Conservation (phyloP, 2,329 filamentous ascomycete species). For the Cordyceps pruinosa region DNA sequence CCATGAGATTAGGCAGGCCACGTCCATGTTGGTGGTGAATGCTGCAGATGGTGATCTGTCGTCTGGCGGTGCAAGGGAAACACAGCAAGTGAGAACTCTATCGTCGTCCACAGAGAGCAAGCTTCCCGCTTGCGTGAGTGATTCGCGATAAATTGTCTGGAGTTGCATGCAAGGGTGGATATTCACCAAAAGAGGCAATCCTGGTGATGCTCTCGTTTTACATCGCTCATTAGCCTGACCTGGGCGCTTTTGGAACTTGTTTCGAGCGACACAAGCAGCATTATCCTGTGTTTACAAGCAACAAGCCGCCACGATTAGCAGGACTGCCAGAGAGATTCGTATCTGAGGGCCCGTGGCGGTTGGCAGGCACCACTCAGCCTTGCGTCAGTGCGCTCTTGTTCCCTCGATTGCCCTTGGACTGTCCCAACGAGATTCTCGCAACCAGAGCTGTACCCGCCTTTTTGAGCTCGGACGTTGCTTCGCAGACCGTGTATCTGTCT, state of each 20-base stretch:
- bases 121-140: background rate
- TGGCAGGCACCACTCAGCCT: background rate
- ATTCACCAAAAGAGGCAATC: background rate
- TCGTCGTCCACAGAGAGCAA: background rate
- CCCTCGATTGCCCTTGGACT: background rate
- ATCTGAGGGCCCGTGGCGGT: background rate
- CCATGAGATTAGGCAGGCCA: background rate
- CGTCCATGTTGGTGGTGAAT: too few relatives aligned
- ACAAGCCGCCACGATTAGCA: background rate
- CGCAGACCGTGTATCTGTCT: background rate
- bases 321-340: background rate
- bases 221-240: background rate
- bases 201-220: background rate
- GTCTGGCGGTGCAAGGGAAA: background rate
- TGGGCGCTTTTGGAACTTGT: too few relatives aligned
- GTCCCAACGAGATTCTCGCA: background rate
- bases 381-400: constrained; percentile 6
- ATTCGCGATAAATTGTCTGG: background rate
- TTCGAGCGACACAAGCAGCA: background rate
- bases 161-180: background rate
- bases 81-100: background rate
- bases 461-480: constrained; percentile 4
- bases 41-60: background rate
- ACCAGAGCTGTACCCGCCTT: background rate
- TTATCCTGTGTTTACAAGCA: background rate